These are phyloP conservation scores for Carallia pectinifolia DNA, from an alignment of 345 rosid species.

Conservation along the genomic window DNA sequence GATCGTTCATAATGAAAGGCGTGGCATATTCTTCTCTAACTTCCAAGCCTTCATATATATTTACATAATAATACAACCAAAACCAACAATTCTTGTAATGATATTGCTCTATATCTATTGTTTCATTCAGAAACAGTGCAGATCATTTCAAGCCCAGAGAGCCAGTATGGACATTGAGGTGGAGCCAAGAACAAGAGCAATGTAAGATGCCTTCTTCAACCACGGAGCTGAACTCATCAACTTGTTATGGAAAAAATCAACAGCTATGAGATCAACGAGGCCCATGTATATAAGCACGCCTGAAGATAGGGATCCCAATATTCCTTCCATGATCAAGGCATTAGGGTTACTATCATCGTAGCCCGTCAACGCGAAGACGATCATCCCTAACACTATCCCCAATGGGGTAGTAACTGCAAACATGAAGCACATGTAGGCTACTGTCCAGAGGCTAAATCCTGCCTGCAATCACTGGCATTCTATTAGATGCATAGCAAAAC, in stretches of 20 bases:
- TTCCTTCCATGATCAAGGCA: constrained; percentile 82
- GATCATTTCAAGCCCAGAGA: constrained; percentile 64
- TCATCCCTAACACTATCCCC: constrained; percentile 83
- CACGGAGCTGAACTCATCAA: constrained; percentile 52
- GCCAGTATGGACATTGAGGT: constrained; percentile 91
- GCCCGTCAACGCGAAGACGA: constrained; percentile 68
- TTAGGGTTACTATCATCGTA: constrained; percentile 72
- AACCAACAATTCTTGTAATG: no score
- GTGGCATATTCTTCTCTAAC: no score
- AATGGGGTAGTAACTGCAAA: constrained; percentile 87
- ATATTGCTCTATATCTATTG: no score
- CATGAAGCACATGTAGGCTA: constrained; percentile 84
- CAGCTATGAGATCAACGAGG: constrained; percentile 82
- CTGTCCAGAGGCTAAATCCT: constrained; percentile 64
- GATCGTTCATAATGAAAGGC: no score
- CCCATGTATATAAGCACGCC: constrained; percentile 95
- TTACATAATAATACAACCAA: no score
- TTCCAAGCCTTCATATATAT: no score
- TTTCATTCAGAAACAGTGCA: no score
- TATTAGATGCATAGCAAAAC: no score
- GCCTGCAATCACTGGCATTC: constrained; percentile 53
- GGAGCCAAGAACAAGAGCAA: constrained; percentile 70
- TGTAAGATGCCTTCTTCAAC: constrained; percentile 71
- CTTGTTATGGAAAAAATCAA: constrained; percentile 92
- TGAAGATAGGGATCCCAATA: constrained; percentile 76